Conservation (phyloP, 768 basidiomycete genomes). For the Cystobasidium tubakii region DNA sequence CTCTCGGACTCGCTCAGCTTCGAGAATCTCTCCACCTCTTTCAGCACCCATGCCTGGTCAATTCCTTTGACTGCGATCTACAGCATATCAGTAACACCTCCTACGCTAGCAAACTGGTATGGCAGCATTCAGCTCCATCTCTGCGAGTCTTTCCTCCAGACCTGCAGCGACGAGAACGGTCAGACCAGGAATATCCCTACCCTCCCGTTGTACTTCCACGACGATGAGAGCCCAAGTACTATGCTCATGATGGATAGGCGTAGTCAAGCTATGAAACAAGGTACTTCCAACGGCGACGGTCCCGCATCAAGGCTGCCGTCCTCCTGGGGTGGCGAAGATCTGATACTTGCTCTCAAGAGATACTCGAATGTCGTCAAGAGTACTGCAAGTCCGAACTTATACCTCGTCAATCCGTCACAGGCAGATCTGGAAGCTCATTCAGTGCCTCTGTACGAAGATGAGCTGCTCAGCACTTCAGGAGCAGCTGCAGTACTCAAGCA, state of each 20-base stretch:
- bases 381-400: conserved; percentile 74
- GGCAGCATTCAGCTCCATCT: conserved; percentile 84
- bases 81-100: conserved; percentile 53
- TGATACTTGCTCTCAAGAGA: conserved; percentile 72
- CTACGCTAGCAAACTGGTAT: conserved; percentile 55
- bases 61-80: conserved; percentile 81
- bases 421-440: conserved; percentile 90
- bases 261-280: conserved; percentile 16
- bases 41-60: conserved; percentile 54
- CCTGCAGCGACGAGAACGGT: background rate
- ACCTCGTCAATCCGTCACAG: conserved; percentile 83
- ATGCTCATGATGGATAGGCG: conserved; percentile 44
- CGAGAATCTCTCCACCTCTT: background rate
- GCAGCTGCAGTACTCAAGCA: conserved; percentile 34
- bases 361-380: conserved; percentile 80
- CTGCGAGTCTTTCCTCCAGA: conserved; percentile 60
- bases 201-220: conserved; percentile 89
- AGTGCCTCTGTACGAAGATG: conserved; percentile 72
- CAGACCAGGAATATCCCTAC: conserved; percentile 54
- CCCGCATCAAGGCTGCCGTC: background rate
- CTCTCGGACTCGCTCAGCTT: conserved; percentile 20
- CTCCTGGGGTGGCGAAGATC: conserved; percentile 45
- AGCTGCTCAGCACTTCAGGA: conserved; percentile 56
- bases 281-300: background rate
- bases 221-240: conserved; percentile 80